Base-by-base conservation (phyloP, 2,329 filamentous ascomycete species). In the Curvularia eragrostidis region DNA sequence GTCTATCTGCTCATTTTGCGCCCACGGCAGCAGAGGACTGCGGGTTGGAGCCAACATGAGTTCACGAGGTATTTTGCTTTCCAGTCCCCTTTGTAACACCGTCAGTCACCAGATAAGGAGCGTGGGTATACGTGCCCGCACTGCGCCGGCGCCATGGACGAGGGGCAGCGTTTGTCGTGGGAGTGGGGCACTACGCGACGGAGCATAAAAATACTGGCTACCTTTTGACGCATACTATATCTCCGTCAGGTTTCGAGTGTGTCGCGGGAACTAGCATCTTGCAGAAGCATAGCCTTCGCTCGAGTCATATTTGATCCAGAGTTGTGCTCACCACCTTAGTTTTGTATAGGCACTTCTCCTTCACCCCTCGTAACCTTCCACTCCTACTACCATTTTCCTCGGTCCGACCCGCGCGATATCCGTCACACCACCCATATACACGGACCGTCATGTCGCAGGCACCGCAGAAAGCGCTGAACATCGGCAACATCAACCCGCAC, bases 401-500 rank as follows among this genome's bases (percentile, higher is more conserved):
- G 51, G 36, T 48, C 42, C 54, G 51, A 48, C 44, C 44, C 23
- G 24, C 52, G 26, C 39, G n/a, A 13, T 19, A 21, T 13, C 48
- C 47, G 18, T 55, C 52, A 19, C 56, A 28, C 9, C 47, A 34
- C 32, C 13, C 36, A n/a, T 47, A 51, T 6, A 51, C 52, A 19
- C 60, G 62, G 66, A 78, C 72, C 67, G 80, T 84, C 67, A 80
- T 85, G 79, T 77, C 80, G 44, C 65, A 69, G 49, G 52, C 62
- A 32, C 63, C 67, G 36, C 66, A 62, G 58, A 69, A 66, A 48
- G 81, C 82, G 58, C 83, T 99, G 68, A 90, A 84, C 70, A 83
- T 91, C 72, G 84, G 91, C 78, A 97, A 95, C 82, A 96, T 99
- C 84, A 99, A 98, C 82, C 91, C 87, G 48, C 86, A 95, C 77